Evolutionary conservation across 257 asterid species (phyloP).

Genomic region (Solanum gracilifrons): DNA sequence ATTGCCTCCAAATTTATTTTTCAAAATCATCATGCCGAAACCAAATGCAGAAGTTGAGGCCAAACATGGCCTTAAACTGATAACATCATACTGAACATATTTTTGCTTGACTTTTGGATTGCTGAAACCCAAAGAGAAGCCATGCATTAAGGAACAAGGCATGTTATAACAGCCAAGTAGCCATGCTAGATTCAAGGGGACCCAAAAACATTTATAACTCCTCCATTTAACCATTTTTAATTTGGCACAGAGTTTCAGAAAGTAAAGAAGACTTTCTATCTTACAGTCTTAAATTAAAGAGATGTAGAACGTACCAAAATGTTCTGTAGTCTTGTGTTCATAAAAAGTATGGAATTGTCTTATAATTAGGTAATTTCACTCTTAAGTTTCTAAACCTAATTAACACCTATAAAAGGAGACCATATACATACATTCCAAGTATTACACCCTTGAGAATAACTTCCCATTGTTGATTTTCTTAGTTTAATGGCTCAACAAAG

Average conservation of each 20-base stretch:
- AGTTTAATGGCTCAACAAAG: neutral
- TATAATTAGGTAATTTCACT: neutral
- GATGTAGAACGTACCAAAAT: neutral
- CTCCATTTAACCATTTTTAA: neutral
- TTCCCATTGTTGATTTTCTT: neutral
- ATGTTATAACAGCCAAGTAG: neutral
- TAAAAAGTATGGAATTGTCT: neutral
- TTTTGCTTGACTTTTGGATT: neutral
- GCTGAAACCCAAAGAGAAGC: neutral
- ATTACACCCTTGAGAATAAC: neutral
- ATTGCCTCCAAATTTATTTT: neutral
- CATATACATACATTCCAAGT: neutral
- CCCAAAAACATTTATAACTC: neutral
- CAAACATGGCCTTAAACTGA: neutral
- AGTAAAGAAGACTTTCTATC: neutral
- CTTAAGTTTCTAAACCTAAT: neutral
- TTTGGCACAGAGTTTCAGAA: rapidly evolving
- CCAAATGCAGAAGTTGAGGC: neutral
- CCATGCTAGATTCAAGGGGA: constrained; percentile 1
- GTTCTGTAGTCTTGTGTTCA: neutral
- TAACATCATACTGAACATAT: neutral
- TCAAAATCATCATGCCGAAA: neutral
- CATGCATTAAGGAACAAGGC: neutral
- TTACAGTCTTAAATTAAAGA: neutral
- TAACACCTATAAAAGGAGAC: neutral